Conservation (phyloP, 2,329 filamentous ascomycete genomes). For the Incumbomyces lentus region DNA sequence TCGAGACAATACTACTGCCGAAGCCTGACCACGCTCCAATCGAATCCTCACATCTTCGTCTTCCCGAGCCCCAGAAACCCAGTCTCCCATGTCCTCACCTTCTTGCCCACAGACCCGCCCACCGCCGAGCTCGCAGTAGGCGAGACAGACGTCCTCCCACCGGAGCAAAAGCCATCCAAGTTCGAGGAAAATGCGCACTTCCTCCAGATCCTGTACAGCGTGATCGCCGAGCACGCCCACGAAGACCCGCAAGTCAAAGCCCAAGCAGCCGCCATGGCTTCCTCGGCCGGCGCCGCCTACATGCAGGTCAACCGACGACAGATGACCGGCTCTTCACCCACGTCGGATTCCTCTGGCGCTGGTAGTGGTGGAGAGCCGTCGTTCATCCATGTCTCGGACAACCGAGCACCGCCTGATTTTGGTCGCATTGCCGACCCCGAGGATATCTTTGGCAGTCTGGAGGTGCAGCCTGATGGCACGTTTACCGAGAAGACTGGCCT, state of each 20-base stretch:
- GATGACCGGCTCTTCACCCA: slow-evolving; percentile 43
- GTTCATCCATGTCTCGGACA: slow-evolving; percentile 54
- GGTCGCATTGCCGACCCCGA: slow-evolving; percentile 54
- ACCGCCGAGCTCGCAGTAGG: slow-evolving; percentile 46
- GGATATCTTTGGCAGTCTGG: slow-evolving; percentile 56
- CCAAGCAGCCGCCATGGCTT: slow-evolving; percentile 51
- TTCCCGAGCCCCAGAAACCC: slow-evolving; percentile 29
- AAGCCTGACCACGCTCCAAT: slow-evolving; percentile 14
- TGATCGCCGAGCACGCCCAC: slow-evolving; percentile 44
- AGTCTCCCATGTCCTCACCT: slow-evolving; percentile 39
- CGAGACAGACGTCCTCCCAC: slow-evolving; percentile 39
- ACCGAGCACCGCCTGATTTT: slow-evolving; percentile 50
- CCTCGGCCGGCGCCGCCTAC: slow-evolving; percentile 38
- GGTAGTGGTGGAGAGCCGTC: slow-evolving; percentile 48
- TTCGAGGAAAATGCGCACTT: slow-evolving; percentile 49
- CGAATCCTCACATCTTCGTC: slow-evolving; percentile 21
- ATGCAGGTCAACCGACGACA: slow-evolving; percentile 28
- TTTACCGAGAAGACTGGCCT: slow-evolving; percentile 47
- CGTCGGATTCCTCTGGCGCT: slow-evolving; percentile 48
- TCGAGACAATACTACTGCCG: slow-evolving; percentile 11
- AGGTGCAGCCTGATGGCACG: slow-evolving; percentile 48
- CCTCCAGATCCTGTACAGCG: slow-evolving; percentile 45
- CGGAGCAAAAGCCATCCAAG: slow-evolving; percentile 43
- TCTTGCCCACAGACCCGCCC: slow-evolving; percentile 46
- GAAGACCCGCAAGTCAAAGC: slow-evolving; percentile 47